These are phyloP conservation scores for Shiraia sp. DNA, from an alignment of 2,329 filamentous ascomycete species.

Conservation along the genomic window DNA sequence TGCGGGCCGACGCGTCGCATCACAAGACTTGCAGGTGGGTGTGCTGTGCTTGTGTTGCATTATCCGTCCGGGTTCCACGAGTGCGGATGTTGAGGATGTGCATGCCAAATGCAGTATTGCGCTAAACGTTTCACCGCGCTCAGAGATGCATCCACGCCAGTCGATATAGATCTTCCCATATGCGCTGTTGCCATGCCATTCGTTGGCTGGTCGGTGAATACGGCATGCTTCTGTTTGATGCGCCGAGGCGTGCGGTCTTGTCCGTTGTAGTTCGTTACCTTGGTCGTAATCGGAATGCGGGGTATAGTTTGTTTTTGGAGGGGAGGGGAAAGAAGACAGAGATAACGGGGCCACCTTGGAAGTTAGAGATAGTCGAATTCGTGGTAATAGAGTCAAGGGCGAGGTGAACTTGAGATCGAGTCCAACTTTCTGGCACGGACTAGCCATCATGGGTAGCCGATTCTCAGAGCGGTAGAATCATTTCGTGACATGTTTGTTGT, in stretches of 20 bases:
- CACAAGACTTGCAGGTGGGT: conserved; percentile 1
- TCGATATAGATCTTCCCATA: conserved; percentile 16
- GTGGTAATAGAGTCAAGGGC: too few species aligned
- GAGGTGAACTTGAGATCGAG: too few species aligned
- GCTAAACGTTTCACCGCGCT: conserved; percentile 22
- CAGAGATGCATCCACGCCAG: conserved; percentile 10
- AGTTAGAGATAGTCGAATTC: too few species aligned
- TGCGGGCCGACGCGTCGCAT: conserved; percentile 3
- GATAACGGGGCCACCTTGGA: too few species aligned
- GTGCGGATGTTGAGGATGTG: conserved; percentile 9
- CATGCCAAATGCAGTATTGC: conserved; percentile 24
- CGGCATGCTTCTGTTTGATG: too few species aligned
- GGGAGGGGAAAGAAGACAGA: conserved; percentile 22
- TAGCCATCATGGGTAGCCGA: too few species aligned
- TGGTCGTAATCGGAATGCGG: conserved; percentile 4
- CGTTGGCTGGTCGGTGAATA: too few species aligned
- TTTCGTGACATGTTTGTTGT: background rate
- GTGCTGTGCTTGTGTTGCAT: conserved; percentile 7
- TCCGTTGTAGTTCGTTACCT: conserved; percentile 26
- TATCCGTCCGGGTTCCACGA: conserved; percentile 6
- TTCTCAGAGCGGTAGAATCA: too few species aligned
- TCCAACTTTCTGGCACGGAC: too few species aligned
- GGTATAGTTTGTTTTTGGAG: conserved; percentile 10
- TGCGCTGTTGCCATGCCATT: too few species aligned
- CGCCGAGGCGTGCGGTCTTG: conserved; percentile 10